These are phyloP conservation scores for Camelina sativa DNA, from an alignment of 345 rosid genomes.

Conservation along the genomic window DNA sequence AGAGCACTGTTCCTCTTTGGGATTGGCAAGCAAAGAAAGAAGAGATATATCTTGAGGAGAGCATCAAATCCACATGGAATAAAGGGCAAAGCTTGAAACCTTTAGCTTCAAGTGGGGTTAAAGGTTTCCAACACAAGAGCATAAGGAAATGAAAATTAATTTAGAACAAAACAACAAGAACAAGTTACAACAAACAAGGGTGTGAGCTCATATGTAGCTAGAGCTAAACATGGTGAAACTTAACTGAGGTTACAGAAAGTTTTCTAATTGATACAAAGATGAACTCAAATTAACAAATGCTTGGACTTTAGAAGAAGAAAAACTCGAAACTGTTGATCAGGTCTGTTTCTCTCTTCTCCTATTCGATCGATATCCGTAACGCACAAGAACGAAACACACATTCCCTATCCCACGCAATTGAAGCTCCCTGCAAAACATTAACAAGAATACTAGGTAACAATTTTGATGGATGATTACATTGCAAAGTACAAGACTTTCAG, in stretches of 20 bases:
- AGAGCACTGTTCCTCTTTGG: conserved; percentile 28
- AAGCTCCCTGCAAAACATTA: conserved; percentile 3
- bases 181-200: conserved; percentile 28
- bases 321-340: conserved; percentile 19
- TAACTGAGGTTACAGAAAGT: conserved; percentile 3
- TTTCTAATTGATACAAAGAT: conserved; percentile 16
- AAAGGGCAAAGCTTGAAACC: conserved; percentile 33
- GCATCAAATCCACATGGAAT: conserved; percentile 31
- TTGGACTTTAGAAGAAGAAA: background rate
- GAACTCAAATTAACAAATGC: conserved; percentile 17
- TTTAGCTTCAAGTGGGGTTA: conserved; percentile 38
- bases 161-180: background rate
- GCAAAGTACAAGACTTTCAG: background rate
- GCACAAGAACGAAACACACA: conserved; percentile 10
- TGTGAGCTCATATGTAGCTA: conserved; percentile 3
- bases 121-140: conserved; percentile 33
- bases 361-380: background rate
- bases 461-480: background rate
- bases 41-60: conserved; percentile 29
- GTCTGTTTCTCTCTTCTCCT: conserved; percentile 10
- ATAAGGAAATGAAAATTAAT: conserved; percentile 10
- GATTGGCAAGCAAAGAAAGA: conserved; percentile 1
- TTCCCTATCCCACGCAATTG: background rate
- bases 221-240: conserved; percentile 13
- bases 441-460: background rate